These are phyloP conservation scores for Geotrichum carabidarum DNA, from an alignment of 1,139 yeast species.

Conservation along the genomic window DNA sequence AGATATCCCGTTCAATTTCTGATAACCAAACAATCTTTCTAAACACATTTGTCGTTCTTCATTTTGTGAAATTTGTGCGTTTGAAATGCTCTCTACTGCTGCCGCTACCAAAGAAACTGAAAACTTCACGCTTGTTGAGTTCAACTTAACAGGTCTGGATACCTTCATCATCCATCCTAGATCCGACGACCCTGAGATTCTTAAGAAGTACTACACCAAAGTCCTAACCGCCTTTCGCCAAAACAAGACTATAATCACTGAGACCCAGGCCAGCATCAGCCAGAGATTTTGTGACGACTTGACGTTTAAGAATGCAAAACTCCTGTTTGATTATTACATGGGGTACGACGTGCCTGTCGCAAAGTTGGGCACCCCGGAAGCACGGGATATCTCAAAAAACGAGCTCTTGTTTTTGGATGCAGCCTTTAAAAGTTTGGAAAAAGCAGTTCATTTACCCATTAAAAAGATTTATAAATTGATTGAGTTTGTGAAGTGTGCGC, in stretches of 20 bases:
- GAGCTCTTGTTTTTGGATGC: not conserved
- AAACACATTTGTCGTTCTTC: no score
- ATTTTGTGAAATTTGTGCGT: no score
- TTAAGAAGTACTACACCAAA: not conserved
- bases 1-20: no score
- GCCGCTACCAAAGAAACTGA: no score
- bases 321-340: not conserved
- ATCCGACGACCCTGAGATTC: constrained; percentile 31
- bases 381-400: not conserved
- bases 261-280: not conserved
- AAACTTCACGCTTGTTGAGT: no score
- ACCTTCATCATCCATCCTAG: no score
- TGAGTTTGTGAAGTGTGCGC: not conserved
- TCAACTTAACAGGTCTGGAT: no score
- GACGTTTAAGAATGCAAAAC: not conserved
- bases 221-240: not conserved
- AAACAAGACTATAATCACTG: not conserved
- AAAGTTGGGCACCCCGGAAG: not conserved
- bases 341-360: not conserved
- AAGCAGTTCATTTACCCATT: not conserved
- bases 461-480: not conserved
- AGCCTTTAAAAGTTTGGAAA: not conserved
- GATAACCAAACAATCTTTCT: no score
- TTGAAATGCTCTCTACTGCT: no score
- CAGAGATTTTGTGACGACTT: not conserved